Conservation (phyloP, 2,329 filamentous ascomycete genomes). For the Xylaria sp. region DNA sequence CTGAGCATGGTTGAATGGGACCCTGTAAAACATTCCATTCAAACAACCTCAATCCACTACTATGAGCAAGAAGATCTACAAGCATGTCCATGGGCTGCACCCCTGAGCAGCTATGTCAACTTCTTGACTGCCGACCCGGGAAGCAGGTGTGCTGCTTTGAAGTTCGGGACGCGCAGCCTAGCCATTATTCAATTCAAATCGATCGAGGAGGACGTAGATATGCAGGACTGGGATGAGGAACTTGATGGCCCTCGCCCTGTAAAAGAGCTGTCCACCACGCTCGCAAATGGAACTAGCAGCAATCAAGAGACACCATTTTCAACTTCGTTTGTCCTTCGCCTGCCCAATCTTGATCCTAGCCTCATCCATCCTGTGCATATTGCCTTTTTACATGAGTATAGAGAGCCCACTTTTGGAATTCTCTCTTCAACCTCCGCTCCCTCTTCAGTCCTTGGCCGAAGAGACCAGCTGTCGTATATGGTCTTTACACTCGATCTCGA, state of each 20-base stretch:
- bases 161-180: slow-evolving; percentile 87
- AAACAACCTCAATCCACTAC: slow-evolving; percentile 95
- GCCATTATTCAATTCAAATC: slow-evolving; percentile 95
- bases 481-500: slow-evolving; percentile 96
- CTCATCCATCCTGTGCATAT: slow-evolving; percentile 91
- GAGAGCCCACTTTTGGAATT: slow-evolving; percentile 96
- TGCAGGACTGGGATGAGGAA: slow-evolving; percentile 90
- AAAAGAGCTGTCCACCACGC: slow-evolving; percentile 56
- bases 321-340: slow-evolving; percentile 90
- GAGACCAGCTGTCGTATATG: slow-evolving; percentile 87
- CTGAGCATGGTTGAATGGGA: slow-evolving; percentile 96
- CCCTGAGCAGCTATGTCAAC: slow-evolving; percentile 79
- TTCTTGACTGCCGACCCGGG: slow-evolving; percentile 88
- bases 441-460: slow-evolving; percentile 82
- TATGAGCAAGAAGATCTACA: slow-evolving; percentile 94
- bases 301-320: slow-evolving; percentile 79
- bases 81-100: slow-evolving; percentile 82
- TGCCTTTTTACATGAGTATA: slow-evolving; percentile 94
- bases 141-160: slow-evolving; percentile 92
- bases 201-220: slow-evolving; percentile 84
- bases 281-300: slow-evolving; percentile 58
- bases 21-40: slow-evolving; percentile 78
- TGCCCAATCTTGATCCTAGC: slow-evolving; percentile 87
- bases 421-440: slow-evolving; percentile 79
- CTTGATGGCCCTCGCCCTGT: slow-evolving; percentile 73